A percentile compares a stretch with the other conserved stretches of the same genome.
Evolutionary conservation across 1,284 basidiomycete species (phyloP).

Genomic region (Trametes hirsuta): DNA sequence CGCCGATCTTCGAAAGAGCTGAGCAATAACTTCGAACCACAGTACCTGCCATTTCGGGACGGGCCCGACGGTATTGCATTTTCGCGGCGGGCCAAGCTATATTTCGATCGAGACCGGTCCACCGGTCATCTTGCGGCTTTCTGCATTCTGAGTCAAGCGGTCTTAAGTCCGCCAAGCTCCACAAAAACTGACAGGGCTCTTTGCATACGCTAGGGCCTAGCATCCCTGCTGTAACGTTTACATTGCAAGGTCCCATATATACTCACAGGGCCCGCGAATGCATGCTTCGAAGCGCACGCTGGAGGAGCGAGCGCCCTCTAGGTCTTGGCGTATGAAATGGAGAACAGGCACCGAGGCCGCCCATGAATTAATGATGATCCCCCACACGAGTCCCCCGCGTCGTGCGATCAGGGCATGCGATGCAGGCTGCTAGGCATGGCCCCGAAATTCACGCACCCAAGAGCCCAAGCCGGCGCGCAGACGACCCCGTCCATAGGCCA

Average conservation of each 20-base stretch:
- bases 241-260: no score
- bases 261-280: no score
- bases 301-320: no score
- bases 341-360: background rate
- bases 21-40: background rate
- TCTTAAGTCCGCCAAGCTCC: no score
- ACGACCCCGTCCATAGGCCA: no score
- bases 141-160: background rate
- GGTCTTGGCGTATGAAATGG: background rate
- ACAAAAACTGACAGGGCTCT: no score
- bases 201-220: background rate
- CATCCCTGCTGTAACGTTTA: background rate
- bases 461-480: no score
- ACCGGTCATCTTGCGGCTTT: background rate
- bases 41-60: slow-evolving; percentile 1
- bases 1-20: no score
- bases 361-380: background rate
- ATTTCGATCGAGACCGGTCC: background rate
- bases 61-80: background rate
- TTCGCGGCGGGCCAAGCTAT: background rate
- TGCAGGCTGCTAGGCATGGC: no score
- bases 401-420: background rate
- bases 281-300: no score
- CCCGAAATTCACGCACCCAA: no score
- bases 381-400: background rate